A percentile compares a stretch with the other conserved stretches of the same genome.
Conservation (phyloP, 2,329 filamentous ascomycete genomes). For the Trichothecium roseum region DNA sequence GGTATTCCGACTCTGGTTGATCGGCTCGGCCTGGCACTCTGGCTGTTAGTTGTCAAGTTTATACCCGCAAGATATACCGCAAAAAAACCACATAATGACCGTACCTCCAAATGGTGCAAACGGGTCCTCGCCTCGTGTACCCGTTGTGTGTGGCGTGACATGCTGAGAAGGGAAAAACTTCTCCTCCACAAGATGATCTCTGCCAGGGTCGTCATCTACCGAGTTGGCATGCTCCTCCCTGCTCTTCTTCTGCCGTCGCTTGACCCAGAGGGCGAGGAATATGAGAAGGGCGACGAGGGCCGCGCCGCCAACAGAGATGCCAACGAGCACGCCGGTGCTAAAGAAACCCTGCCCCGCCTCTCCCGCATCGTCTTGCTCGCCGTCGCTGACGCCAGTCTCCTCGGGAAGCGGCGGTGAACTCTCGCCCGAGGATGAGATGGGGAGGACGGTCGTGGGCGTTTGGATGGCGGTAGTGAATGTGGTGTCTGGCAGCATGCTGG, state of each 20-base stretch:
- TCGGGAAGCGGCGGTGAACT: neutral
- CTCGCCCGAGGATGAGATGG: neutral
- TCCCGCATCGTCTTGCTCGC: no score
- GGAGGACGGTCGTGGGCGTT: conserved; percentile 2
- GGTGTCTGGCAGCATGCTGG: conserved; percentile 11
- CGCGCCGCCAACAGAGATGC: conserved; percentile 18
- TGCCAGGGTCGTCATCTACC: conserved; percentile 8
- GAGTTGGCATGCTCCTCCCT: conserved; percentile 3
- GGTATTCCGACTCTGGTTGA: conserved; percentile 12
- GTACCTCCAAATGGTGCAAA: conserved; percentile 36
- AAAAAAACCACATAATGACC: no score
- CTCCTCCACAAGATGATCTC: conserved; percentile 10
- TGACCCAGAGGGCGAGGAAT: conserved; percentile 10
- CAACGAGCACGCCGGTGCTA: conserved; percentile 19
- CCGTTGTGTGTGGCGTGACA: conserved; percentile 15
- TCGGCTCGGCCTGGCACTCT: conserved; percentile 20
- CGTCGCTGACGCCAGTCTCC: neutral
- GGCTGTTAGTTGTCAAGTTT: no score
- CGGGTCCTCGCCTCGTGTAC: conserved; percentile 20
- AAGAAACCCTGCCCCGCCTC: no score
- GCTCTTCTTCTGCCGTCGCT: conserved; percentile 12
- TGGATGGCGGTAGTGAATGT: conserved; percentile 2
- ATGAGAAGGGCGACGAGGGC: conserved; percentile 15
- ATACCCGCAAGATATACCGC: no score
- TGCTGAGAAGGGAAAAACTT: conserved; percentile 14